phyloP scores from a whole-genome alignment of 2,329 filamentous ascomycete genomes.

The Fusarium fracticaudum region DNA sequence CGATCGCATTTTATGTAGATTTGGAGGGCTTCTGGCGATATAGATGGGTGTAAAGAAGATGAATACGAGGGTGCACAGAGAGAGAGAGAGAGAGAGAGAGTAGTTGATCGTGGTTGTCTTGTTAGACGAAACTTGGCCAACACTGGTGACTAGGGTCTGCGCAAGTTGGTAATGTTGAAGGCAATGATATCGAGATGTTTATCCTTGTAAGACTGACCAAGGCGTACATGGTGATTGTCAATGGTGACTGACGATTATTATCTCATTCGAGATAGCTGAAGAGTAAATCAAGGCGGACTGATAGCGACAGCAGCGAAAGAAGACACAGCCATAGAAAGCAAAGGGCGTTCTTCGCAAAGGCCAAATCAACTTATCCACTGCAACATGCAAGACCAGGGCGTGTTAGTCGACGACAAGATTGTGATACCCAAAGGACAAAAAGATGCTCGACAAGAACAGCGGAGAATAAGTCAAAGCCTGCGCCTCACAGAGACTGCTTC shows the following conservation, averaged over 20 bases:
- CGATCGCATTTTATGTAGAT: slow-evolving; percentile 43
- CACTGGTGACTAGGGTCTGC: background rate
- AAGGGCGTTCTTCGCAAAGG: background rate
- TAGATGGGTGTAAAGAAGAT: background rate
- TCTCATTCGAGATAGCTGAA: slow-evolving; percentile 3
- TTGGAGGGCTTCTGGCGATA: background rate
- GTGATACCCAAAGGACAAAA: slow-evolving; percentile 7
- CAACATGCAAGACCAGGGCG: slow-evolving; percentile 8
- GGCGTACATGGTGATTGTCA: slow-evolving; percentile 36
- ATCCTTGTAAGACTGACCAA: slow-evolving; percentile 29
- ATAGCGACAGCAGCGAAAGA: background rate
- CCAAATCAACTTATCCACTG: background rate
- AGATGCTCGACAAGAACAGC: background rate
- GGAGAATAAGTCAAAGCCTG: slow-evolving; percentile 4
- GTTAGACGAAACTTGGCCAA: background rate
- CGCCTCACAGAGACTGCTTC: slow-evolving; percentile 13
- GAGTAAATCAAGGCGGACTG: background rate
- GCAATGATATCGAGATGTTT: slow-evolving; percentile 18
- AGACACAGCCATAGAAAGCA: background rate
- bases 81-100: background rate
- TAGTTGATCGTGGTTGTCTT: background rate
- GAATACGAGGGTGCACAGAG: too few relatives aligned
- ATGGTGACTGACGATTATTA: background rate
- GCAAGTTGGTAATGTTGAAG: slow-evolving; percentile 7
- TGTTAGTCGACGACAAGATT: slow-evolving; percentile 1